Conservation (phyloP, 441 rosid species). For the Brassica balearica region DNA sequence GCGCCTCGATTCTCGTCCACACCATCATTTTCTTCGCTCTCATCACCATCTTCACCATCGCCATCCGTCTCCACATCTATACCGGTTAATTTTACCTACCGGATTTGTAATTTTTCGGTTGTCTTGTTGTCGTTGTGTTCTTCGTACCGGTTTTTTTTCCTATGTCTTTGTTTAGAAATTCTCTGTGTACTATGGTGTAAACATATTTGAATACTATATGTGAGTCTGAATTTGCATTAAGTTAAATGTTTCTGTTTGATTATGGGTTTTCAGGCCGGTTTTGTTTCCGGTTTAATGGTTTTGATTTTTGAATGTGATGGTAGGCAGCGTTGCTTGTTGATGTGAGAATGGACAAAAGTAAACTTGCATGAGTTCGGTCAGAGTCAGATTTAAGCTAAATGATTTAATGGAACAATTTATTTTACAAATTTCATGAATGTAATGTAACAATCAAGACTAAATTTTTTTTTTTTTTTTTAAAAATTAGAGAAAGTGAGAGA, state of each 20-base stretch:
- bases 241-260: not conserved
- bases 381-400: too few relatives aligned
- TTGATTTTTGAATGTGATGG: not conserved
- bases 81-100: conserved; percentile 39
- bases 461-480: too few relatives aligned
- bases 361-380: too few relatives aligned
- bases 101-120: not conserved
- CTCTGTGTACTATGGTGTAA: not conserved
- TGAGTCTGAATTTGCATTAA: conserved; percentile 4
- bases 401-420: too few relatives aligned
- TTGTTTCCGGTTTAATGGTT: not conserved
- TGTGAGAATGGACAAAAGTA: too few relatives aligned
- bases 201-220: not conserved
- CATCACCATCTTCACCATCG: conserved; percentile 55
- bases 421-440: too few relatives aligned
- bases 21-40: conserved; percentile 56
- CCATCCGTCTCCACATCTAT: conserved; percentile 54
- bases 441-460: too few relatives aligned
- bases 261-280: not conserved
- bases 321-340: not conserved
- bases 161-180: conserved; percentile 9
- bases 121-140: not conserved
- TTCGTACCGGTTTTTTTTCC: conserved; percentile 12
- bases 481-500: too few relatives aligned
- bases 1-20: conserved; percentile 54